Base-by-base conservation (phyloP, 1,284 basidiomycete species). In the Cryptococcus sp. region DNA sequence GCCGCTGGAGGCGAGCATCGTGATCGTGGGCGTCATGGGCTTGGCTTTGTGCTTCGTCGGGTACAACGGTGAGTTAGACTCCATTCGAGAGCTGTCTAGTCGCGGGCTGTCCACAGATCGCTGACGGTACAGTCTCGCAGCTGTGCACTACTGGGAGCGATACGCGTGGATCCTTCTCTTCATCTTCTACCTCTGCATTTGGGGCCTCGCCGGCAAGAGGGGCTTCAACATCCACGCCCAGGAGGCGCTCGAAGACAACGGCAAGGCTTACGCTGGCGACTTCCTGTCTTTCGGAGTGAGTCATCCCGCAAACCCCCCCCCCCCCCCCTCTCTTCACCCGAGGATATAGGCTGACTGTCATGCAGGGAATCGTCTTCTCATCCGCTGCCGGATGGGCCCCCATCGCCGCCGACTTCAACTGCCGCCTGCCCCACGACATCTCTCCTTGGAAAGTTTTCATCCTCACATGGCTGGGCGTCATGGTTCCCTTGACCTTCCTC, bases 121-220 rank as follows among this genome's bases (percentile, higher is more conserved):
- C 28, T 33, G 28, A 33, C 28, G 28, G 5, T 33, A 9, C 9
- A 12, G n/a, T 39, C 12, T 49, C 56, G 28, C 28, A 33, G 74
- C 83, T 53, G 77, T 85, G 12, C 83, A 85, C 65, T 65, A 79
- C 54, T 85, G 84, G 66, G 84, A 87, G 61, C 79, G 83, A 13
- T 85, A 83, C 59, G 81, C 84, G 8, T 87, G 85, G 85, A 79
- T 83, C 11, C 70, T 81, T 24, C 79, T 81, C 36, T 73, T 82
- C 54, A 73, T 84, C 66, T 79, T 84, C 65, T 83, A 83, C 78
- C 74, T 80, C 59, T 81, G 83, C 64, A 71, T 80, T 52, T 71
- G 72, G 46, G 85, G 82, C 16, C 71, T 85, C 1, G 84, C 82
- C 1, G 79, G 79, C 16, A 77, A 79, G 13, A 82, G 81, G 0